Evolutionary conservation across 768 basidiomycete genomes (phyloP).

Genomic region (Leccinum pellstonianum): DNA sequence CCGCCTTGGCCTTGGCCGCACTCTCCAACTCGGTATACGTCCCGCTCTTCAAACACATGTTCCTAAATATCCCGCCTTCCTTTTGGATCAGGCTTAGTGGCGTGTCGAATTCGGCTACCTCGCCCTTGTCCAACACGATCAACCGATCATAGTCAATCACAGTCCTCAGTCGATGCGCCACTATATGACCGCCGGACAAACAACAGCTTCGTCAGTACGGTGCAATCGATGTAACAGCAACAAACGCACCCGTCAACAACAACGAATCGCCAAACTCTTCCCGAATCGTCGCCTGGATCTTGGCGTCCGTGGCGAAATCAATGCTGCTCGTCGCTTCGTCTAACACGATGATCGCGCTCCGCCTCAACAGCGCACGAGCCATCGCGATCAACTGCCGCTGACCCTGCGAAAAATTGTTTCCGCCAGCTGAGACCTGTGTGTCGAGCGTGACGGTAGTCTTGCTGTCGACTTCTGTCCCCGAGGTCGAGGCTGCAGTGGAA

Average conservation of each 20-base stretch:
- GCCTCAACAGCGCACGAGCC: constrained; percentile 75
- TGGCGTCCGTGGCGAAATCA: constrained; percentile 84
- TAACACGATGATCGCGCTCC: constrained; percentile 71
- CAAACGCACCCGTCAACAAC: constrained; percentile 61
- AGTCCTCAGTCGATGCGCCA: constrained; percentile 74
- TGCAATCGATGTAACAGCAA: background rate
- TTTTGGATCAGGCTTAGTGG: constrained; percentile 65
- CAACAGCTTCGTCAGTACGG: constrained; percentile 2
- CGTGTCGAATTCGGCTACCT: constrained; percentile 63
- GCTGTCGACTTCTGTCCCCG: constrained; percentile 52
- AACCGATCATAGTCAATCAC: constrained; percentile 81
- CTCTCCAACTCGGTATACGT: constrained; percentile 60
- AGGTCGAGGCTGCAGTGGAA: constrained; percentile 41
- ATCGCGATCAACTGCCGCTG: constrained; percentile 87
- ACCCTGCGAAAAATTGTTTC: constrained; percentile 90
- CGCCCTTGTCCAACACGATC: constrained; percentile 64
- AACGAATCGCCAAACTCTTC: constrained; percentile 79
- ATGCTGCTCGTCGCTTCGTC: constrained; percentile 88
- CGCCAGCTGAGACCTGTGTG: constrained; percentile 81
- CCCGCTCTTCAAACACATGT: constrained; percentile 72
- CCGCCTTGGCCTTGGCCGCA: constrained; percentile 47
- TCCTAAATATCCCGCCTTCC: constrained; percentile 61
- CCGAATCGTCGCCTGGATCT: constrained; percentile 86
- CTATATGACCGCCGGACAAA: constrained; percentile 11
- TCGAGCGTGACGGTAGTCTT: constrained; percentile 64